A percentile compares a stretch with the other conserved stretches of the same genome.
These are phyloP conservation scores for Psilocybe azurescens DNA, from an alignment of 768 basidiomycete species.

Conservation along the genomic window DNA sequence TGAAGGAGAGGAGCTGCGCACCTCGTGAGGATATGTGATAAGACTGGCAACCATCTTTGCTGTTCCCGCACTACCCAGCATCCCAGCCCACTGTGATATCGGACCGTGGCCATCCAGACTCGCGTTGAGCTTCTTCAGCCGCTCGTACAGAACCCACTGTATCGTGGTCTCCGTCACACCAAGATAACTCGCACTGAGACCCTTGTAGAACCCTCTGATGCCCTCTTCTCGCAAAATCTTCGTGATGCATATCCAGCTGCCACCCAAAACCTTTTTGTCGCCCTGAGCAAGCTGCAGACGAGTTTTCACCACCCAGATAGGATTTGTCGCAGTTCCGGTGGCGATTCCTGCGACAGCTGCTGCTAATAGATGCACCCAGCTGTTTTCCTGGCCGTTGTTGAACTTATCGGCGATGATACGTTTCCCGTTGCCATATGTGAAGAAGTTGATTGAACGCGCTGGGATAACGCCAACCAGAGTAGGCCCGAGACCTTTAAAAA, in stretches of 20 bases:
- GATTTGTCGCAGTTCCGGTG: slow-evolving; percentile 93
- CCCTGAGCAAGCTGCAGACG: slow-evolving; percentile 74
- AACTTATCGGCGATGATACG: slow-evolving; percentile 84
- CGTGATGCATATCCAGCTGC: slow-evolving; percentile 66
- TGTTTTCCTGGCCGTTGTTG: slow-evolving; percentile 81
- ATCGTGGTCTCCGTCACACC: slow-evolving; percentile 97
- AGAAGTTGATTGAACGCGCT: slow-evolving; percentile 97
- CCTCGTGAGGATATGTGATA: slow-evolving; percentile 99
- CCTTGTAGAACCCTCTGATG: slow-evolving; percentile 90
- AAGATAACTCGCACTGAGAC: slow-evolving; percentile 91
- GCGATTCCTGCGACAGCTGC: slow-evolving; percentile 87
- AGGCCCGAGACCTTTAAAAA: slow-evolving; percentile 95
- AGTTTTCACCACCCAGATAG: slow-evolving; percentile 99
- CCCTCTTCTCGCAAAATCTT: slow-evolving; percentile 85
- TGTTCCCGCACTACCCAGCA: slow-evolving; percentile 89
- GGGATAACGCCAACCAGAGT: slow-evolving; percentile 95
- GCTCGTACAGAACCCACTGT: slow-evolving; percentile 97
- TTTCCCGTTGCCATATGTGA: slow-evolving; percentile 97
- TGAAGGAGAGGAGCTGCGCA: slow-evolving; percentile 37
- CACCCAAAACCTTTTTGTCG: slow-evolving; percentile 44
- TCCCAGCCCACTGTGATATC: slow-evolving; percentile 72
- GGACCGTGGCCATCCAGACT: slow-evolving; percentile 61
- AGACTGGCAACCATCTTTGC: slow-evolving; percentile 94
- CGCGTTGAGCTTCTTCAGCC: slow-evolving; percentile 74
- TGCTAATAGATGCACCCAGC: slow-evolving; percentile 83